A percentile compares a stretch with the other conserved stretches of the same genome.
Evolutionary conservation across 2,329 filamentous ascomycete species (phyloP).

Genomic region (Gnomoniopsis smithogilvyi): DNA sequence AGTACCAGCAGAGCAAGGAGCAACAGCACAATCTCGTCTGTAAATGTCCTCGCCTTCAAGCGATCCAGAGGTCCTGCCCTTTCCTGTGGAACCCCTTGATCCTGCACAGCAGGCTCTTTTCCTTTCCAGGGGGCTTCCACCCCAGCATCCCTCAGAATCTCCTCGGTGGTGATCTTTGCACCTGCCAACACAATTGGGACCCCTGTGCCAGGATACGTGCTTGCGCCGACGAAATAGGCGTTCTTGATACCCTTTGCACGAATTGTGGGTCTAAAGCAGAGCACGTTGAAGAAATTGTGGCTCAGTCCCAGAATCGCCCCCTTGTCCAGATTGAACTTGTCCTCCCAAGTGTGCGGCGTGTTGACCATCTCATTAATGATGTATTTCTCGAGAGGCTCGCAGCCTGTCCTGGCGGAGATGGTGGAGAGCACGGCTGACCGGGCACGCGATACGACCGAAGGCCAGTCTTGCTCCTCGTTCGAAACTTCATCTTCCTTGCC

Average conservation of each 20-base stretch:
- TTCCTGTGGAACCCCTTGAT: constrained; percentile 22
- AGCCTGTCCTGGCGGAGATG: constrained; percentile 58
- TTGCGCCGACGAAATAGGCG: constrained; percentile 71
- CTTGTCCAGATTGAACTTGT: constrained; percentile 69
- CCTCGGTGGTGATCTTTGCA: constrained; percentile 54
- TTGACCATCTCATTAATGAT: constrained; percentile 64
- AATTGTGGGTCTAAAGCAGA: constrained; percentile 62
- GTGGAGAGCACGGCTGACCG: constrained; percentile 59
- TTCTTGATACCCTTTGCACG: constrained; percentile 45
- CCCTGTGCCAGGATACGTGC: constrained; percentile 72
- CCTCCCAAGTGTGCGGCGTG: constrained; percentile 62
- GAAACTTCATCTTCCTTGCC: constrained; percentile 25
- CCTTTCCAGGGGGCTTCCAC: constrained; percentile 28
- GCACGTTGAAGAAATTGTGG: constrained; percentile 72
- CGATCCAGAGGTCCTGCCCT: constrained; percentile 14
- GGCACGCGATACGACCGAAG: constrained; percentile 54
- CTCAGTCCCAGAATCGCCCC: constrained; percentile 70
- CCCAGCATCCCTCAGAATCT: constrained; percentile 35
- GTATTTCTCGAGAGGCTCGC: constrained; percentile 39
- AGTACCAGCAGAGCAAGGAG: neutral
- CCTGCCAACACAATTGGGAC: constrained; percentile 72
- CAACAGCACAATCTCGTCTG: constrained; percentile 7
- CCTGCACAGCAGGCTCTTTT: constrained; percentile 19
- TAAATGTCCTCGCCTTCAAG: constrained; percentile 7
- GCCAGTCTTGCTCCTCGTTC: constrained; percentile 55